Percentiles rank a stretch among this genome's conserved stretches.
Conservation (phyloP, 2,329 filamentous ascomycete species). For the Alternaria arborescens region DNA sequence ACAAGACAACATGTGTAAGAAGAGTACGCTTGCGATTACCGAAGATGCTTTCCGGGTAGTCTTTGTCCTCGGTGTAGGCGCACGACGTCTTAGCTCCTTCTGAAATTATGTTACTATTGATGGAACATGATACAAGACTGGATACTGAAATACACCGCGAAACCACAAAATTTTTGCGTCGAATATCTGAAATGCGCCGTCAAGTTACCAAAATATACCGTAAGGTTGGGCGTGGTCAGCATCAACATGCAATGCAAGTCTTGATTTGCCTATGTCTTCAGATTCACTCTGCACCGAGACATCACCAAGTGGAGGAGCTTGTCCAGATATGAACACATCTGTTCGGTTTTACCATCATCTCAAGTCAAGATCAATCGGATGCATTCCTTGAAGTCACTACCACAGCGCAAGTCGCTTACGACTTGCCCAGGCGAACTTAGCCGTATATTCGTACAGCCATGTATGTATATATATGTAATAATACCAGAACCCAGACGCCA, state of each 20-base stretch:
- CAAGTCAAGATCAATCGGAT: not conserved
- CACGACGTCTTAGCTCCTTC: not conserved
- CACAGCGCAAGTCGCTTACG: not conserved
- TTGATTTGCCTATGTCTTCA: not conserved
- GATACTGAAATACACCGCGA: not conserved
- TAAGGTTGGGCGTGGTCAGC: not conserved
- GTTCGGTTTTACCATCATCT: not conserved
- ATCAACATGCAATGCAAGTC: not conserved
- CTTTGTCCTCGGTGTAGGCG: not conserved
- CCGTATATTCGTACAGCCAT: slow-evolving; percentile 9
- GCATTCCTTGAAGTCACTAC: not conserved
- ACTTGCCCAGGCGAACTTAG: slow-evolving; percentile 3
- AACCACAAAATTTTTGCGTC: not conserved
- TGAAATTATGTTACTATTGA: not conserved
- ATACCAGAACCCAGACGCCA: slow-evolving; percentile 17
- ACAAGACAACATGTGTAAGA: not conserved
- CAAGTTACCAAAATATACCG: not conserved
- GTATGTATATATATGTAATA: slow-evolving; percentile 2
- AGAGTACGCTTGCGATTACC: not conserved
- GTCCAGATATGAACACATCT: not conserved
- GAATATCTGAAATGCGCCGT: not conserved
- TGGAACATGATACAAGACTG: not conserved
- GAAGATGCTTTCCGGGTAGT: not conserved
- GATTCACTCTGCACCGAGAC: not conserved
- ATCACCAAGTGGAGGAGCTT: not conserved